Conservation (phyloP, 306 rosid species). For the Arachis stenosperma region DNA sequence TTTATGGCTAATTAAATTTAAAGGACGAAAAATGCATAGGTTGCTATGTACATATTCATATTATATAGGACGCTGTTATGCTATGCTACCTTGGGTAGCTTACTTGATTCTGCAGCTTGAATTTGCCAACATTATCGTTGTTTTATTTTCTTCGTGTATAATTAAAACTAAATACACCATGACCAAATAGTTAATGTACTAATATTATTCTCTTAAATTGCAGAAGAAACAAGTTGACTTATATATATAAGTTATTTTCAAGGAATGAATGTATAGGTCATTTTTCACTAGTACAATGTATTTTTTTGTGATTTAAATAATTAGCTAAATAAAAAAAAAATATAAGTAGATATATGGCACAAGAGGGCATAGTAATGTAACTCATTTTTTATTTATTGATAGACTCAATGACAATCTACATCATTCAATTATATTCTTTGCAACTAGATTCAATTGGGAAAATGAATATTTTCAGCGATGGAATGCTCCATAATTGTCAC, state of each 20-base stretch:
- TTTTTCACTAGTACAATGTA: neutral
- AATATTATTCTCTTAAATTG: too few species aligned
- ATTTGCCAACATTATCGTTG: conserved; percentile 1
- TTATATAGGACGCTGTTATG: neutral
- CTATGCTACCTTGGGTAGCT: neutral
- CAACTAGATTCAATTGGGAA: neutral
- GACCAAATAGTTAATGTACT: neutral
- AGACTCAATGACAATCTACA: too few species aligned
- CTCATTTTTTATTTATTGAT: too few species aligned
- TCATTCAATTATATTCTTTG: neutral
- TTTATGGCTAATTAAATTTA: too few species aligned
- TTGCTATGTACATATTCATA: too few species aligned
- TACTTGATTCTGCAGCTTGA: neutral
- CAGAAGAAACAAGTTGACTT: neutral
- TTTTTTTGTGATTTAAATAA: too few species aligned
- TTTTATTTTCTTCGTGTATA: neutral
- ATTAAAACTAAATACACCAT: neutral
- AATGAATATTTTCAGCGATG: neutral
- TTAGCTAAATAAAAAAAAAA: neutral
- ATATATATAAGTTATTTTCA: neutral
- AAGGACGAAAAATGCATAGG: too few species aligned
- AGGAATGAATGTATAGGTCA: neutral
- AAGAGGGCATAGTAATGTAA: neutral
- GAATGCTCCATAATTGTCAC: neutral
- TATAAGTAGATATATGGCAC: neutral